Percentiles rank a stretch among this genome's conserved stretches.
These are phyloP conservation scores for Prunus armeniaca DNA, from an alignment of 306 rosid genomes.

Conservation along the genomic window DNA sequence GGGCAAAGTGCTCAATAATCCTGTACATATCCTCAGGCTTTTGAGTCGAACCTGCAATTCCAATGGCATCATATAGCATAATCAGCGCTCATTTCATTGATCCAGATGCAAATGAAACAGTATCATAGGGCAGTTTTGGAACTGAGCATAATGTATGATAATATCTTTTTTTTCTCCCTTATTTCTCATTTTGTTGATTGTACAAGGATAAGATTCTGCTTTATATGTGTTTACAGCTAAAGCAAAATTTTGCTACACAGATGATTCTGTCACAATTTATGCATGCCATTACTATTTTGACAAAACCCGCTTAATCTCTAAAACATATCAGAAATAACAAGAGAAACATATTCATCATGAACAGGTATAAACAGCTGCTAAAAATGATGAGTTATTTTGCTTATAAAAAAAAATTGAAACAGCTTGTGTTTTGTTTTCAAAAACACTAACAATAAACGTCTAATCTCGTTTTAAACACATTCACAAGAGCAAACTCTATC, in stretches of 20 bases:
- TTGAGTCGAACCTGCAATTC: conserved; percentile 84
- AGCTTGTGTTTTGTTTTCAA: neutral
- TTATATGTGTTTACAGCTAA: neutral
- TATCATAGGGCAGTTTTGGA: neutral
- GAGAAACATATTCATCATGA: neutral
- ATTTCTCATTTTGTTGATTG: neutral
- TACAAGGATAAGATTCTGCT: neutral
- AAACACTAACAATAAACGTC: neutral
- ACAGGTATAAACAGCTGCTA: neutral
- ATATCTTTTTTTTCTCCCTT: neutral
- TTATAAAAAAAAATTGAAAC: neutral
- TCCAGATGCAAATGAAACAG: neutral
- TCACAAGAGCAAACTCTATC: neutral
- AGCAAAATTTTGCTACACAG: neutral
- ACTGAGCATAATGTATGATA: neutral
- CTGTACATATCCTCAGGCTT: conserved; percentile 99
- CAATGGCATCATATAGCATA: conserved; percentile 3
- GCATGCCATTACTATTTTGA: neutral
- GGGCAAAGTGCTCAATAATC: conserved; percentile 98
- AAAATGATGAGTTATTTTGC: neutral
- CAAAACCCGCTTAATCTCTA: neutral
- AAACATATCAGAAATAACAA: neutral
- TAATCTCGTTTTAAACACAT: neutral
- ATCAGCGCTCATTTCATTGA: conserved; percentile 15
- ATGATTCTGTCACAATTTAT: neutral